These are phyloP conservation scores for Aspergillus fructus DNA, from an alignment of 2,329 filamentous ascomycete genomes.

Conservation along the genomic window DNA sequence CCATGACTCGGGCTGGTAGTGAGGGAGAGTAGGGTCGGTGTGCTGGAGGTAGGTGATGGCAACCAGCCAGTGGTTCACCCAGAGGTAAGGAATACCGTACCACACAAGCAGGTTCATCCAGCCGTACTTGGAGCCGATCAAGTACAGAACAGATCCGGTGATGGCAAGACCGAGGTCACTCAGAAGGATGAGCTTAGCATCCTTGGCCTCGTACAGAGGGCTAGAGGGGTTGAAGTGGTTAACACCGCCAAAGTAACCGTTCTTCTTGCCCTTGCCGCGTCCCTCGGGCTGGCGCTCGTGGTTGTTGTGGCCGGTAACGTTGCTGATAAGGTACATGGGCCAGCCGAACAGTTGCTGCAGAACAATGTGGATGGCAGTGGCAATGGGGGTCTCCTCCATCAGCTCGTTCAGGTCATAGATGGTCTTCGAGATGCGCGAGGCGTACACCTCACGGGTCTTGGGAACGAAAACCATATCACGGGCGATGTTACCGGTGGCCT, in stretches of 20 bases:
- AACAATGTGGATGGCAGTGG: constrained; percentile 71
- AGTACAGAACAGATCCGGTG: constrained; percentile 61
- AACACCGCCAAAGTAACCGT: constrained; percentile 76
- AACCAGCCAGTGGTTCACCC: constrained; percentile 99
- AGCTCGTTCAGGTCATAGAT: constrained; percentile 83
- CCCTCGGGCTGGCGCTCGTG: constrained; percentile 90
- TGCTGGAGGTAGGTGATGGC: constrained; percentile 98
- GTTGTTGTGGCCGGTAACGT: constrained; percentile 94
- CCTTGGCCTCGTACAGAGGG: constrained; percentile 87
- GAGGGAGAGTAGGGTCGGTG: constrained; percentile 89
- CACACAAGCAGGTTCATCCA: constrained; percentile 86
- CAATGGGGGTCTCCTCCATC: constrained; percentile 89
- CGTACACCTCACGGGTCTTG: constrained; percentile 80
- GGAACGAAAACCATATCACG: constrained; percentile 99
- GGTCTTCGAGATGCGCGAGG: constrained; percentile 69
- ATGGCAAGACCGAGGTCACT: constrained; percentile 80
- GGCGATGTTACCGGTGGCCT: constrained; percentile 94
- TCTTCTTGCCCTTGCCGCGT: constrained; percentile 87
- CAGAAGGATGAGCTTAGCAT: constrained; percentile 80
- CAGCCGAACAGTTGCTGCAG: constrained; percentile 88
- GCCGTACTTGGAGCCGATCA: constrained; percentile 74
- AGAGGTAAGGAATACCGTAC: constrained; percentile 93
- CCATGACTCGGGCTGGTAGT: constrained; percentile 85
- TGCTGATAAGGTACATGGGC: constrained; percentile 86
- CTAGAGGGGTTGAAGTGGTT: constrained; percentile 92